phyloP scores from a whole-genome alignment of 805 yeast genomes.

The Ogataea polymorpha region DNA sequence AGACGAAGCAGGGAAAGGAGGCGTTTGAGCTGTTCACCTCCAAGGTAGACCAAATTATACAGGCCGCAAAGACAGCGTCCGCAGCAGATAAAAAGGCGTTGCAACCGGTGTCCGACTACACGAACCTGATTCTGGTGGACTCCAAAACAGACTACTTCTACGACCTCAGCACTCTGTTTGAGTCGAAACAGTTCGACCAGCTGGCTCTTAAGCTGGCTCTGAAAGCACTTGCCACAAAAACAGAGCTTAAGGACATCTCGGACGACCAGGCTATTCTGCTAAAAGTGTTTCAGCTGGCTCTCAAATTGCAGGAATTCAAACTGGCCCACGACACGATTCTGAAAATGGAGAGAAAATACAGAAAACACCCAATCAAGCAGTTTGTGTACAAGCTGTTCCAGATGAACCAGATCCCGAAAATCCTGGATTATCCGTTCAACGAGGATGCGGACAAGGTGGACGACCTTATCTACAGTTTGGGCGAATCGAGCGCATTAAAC shows the following conservation, averaged over 20 bases:
- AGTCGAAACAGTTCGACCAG: conserved; percentile 27
- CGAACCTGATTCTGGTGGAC: conserved; percentile 28
- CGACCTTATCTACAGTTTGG: conserved; percentile 35
- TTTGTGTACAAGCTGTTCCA: conserved; percentile 40
- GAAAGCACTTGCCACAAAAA: conserved; percentile 23
- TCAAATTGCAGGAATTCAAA: conserved; percentile 31
- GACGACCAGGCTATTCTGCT: conserved; percentile 23
- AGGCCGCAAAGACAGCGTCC: conserved; percentile 16
- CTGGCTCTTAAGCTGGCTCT: conserved; percentile 37
- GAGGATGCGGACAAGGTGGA: conserved; percentile 44
- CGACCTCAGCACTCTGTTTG: conserved; percentile 37
- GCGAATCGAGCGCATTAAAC: conserved; percentile 23
- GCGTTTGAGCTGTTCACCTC: conserved; percentile 32
- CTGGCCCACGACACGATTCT: conserved; percentile 28
- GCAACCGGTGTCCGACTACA: conserved; percentile 15
- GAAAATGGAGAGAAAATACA: conserved; percentile 25
- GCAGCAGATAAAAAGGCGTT: conserved; percentile 22
- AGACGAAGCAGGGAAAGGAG: conserved; percentile 21
- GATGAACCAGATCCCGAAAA: conserved; percentile 36
- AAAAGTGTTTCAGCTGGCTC: conserved; percentile 30
- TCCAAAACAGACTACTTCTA: conserved; percentile 37
- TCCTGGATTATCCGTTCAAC: conserved; percentile 42
- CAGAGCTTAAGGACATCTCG: conserved; percentile 15
- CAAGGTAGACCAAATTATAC: conserved; percentile 29
- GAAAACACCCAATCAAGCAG: conserved; percentile 27